A percentile compares a stretch with the other conserved stretches of the same genome.
Evolutionary conservation across 495 filamentous ascomycete species (phyloP).

Genomic region (Penicillium daleae): DNA sequence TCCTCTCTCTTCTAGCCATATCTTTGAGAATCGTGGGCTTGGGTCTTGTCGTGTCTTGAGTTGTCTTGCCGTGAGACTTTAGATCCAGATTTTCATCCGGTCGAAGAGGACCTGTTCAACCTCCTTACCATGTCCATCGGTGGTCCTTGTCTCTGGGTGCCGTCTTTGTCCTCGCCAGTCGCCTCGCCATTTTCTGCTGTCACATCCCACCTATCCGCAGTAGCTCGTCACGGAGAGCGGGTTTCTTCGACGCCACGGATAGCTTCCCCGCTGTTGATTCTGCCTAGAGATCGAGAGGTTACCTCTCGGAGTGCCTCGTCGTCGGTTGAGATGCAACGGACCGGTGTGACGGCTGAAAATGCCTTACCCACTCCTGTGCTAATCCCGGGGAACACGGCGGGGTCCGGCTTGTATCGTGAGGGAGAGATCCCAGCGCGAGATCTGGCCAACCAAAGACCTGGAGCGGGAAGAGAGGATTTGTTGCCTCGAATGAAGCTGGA

Average conservation of each 20-base stretch:
- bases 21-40: slow-evolving; percentile 5
- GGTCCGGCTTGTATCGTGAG: slow-evolving; percentile 24
- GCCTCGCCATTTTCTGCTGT: slow-evolving; percentile 43
- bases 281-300: slow-evolving; percentile 30
- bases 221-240: slow-evolving; percentile 40
- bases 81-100: neutral
- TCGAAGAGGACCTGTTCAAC: slow-evolving; percentile 5
- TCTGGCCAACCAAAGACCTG: slow-evolving; percentile 11
- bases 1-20: slow-evolving; percentile 2
- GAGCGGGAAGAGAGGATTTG: slow-evolving; percentile 19
- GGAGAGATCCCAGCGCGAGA: slow-evolving; percentile 25
- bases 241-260: slow-evolving; percentile 29
- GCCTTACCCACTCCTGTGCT: slow-evolving; percentile 32
- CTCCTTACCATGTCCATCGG: slow-evolving; percentile 48
- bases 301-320: slow-evolving; percentile 8
- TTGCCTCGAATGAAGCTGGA: slow-evolving; percentile 30
- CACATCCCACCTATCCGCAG: slow-evolving; percentile 37
- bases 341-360: slow-evolving; percentile 42
- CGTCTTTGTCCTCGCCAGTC: slow-evolving; percentile 42
- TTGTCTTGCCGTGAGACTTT: slow-evolving; percentile 6
- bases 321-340: slow-evolving; percentile 37
- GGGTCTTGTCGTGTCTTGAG: neutral
- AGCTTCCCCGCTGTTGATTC: slow-evolving; percentile 26
- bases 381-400: slow-evolving; percentile 15
- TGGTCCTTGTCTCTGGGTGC: slow-evolving; percentile 48